Conservation (phyloP, 768 basidiomycete species). For the Boletus rubropictus region DNA sequence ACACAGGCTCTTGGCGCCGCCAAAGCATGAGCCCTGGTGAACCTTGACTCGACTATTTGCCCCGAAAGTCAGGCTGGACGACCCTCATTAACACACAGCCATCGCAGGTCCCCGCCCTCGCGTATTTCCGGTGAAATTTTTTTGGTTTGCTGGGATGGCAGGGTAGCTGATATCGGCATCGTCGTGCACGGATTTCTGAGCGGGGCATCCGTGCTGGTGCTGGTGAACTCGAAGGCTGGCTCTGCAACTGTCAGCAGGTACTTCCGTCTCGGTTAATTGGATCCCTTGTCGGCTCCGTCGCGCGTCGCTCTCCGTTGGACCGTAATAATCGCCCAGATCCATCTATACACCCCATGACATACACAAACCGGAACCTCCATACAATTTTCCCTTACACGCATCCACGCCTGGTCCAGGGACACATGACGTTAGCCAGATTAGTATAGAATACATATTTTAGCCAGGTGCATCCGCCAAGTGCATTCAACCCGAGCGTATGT, state of each 20-base stretch:
- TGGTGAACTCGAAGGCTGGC: neutral
- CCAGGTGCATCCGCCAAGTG: slow-evolving; percentile 11
- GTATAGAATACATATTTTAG: slow-evolving; percentile 21
- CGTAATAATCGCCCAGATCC: slow-evolving; percentile 11
- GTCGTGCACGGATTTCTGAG: slow-evolving; percentile 5
- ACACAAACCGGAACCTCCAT: slow-evolving; percentile 19
- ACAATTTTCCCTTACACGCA: slow-evolving; percentile 19
- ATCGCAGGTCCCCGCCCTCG: slow-evolving; percentile 35
- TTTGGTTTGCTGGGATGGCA: slow-evolving; percentile 22
- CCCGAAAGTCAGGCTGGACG: slow-evolving; percentile 29
- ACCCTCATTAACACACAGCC: slow-evolving; percentile 35
- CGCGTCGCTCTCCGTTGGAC: neutral
- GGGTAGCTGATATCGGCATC: slow-evolving; percentile 10
- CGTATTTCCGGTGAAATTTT: slow-evolving; percentile 35
- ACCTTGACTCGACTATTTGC: slow-evolving; percentile 28
- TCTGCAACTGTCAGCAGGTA: slow-evolving; percentile 2
- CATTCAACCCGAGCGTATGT: slow-evolving; percentile 25
- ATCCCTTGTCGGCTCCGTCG: slow-evolving; percentile 20
- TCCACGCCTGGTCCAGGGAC: slow-evolving; percentile 25
- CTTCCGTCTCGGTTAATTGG: slow-evolving; percentile 14
- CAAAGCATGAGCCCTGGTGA: slow-evolving; percentile 28
- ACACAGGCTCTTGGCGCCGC: slow-evolving; percentile 26
- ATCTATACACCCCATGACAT: slow-evolving; percentile 16
- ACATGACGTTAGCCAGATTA: slow-evolving; percentile 22
- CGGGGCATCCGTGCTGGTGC: neutral